phyloP scores from a whole-genome alignment of 495 filamentous ascomycete genomes.

The Penicillium egyptiacum region DNA sequence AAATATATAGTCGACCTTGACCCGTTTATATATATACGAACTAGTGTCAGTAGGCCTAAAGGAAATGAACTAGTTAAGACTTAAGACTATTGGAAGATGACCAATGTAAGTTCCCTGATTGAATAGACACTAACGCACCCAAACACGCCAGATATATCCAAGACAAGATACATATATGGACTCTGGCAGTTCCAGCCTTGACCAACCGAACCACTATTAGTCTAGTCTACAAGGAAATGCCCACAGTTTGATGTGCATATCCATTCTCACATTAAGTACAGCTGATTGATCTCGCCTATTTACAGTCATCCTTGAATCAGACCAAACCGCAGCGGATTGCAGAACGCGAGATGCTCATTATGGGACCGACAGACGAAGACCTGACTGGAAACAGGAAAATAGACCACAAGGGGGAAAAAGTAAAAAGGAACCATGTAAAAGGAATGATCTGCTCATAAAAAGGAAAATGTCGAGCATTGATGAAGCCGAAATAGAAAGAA shows the following conservation, averaged over 20 bases:
- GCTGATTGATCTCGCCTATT: constrained; percentile 23
- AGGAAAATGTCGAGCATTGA: constrained; percentile 11
- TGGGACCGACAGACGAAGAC: constrained; percentile 5
- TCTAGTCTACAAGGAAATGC: neutral
- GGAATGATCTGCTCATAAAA: constrained; percentile 17
- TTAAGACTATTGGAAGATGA: neutral
- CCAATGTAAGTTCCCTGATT: neutral
- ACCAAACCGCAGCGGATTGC: constrained; percentile 11
- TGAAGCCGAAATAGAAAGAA: constrained; percentile 21
- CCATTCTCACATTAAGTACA: constrained; percentile 42
- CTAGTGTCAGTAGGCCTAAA: neutral
- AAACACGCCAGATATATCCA: neutral
- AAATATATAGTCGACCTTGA: neutral
- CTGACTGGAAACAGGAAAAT: constrained; percentile 4
- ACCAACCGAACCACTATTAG: neutral
- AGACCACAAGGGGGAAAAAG: constrained; percentile 9
- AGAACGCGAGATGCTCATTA: constrained; percentile 3
- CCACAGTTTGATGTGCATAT: constrained; percentile 19
- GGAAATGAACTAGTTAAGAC: neutral
- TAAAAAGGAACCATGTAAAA: constrained; percentile 16
- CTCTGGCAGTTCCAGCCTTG: neutral
- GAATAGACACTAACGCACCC: neutral
- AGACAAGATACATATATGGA: neutral
- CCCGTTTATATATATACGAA: neutral
- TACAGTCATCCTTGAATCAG: constrained; percentile 19